A percentile compares a stretch with the other conserved stretches of the same genome.
phyloP scores from a whole-genome alignment of 768 basidiomycete species.

The Chiua virens region DNA sequence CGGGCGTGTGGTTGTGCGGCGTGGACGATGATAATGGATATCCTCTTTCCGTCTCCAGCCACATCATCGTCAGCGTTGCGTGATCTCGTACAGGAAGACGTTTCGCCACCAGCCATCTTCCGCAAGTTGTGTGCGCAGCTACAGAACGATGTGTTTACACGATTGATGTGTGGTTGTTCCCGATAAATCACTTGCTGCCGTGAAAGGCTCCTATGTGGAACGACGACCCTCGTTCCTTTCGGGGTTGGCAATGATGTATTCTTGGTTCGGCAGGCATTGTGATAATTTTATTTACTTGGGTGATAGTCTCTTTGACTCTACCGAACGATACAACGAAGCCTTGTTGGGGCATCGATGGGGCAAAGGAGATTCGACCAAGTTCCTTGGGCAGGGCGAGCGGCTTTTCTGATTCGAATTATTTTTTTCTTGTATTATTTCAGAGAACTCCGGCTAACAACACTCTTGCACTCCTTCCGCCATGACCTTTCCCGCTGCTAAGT shows the following conservation, averaged over 20 bases:
- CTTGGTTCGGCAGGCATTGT: background rate
- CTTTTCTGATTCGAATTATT: constrained; percentile 32
- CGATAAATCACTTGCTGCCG: too few relatives aligned
- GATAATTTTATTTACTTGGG: too few relatives aligned
- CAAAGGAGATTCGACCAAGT: constrained; percentile 5
- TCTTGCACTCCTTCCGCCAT: constrained; percentile 30
- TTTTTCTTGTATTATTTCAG: constrained; percentile 29
- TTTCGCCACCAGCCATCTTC: background rate
- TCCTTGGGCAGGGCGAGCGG: constrained; percentile 2
- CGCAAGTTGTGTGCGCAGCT: background rate
- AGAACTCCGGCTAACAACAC: constrained; percentile 28
- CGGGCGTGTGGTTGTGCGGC: constrained; percentile 8
- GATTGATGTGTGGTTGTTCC: too few relatives aligned
- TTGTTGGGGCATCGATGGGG: too few relatives aligned
- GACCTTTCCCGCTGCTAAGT: constrained; percentile 10
- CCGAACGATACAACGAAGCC: background rate
- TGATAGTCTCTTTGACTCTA: too few relatives aligned
- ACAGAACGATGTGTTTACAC: background rate
- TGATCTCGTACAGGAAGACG: background rate
- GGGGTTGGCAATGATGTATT: background rate
- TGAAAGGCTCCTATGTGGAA: too few relatives aligned
- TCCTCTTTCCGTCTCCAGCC: background rate
- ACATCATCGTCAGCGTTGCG: constrained; percentile 1
- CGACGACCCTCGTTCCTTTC: too few relatives aligned
- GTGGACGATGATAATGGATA: background rate